Evolutionary conservation across 2,329 filamentous ascomycete species (phyloP), one percentile per base, ranked within the genome.

Genomic region (Immersiporthe knoxdaviesiana): DNA sequence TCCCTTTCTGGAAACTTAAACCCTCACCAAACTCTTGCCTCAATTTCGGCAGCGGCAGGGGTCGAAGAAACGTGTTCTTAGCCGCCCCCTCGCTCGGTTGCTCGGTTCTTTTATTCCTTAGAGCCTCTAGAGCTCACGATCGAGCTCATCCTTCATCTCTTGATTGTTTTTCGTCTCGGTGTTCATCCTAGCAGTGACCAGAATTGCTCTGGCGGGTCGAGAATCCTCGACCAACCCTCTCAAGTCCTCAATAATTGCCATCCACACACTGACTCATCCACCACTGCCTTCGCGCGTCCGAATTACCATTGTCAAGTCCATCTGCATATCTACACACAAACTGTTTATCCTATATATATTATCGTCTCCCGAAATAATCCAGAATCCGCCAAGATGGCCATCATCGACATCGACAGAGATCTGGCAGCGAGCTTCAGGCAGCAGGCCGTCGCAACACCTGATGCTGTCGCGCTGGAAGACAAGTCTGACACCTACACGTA

Each of bases 381-480:
- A 37, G 18, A 6, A 30, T 14, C 35, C 24, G 3, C 1, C 67
- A 68, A 58, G 21, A 92, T 91, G 89, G 77, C 89, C 58, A 78
- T 91, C 75, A 86, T 95, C 75, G 91, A 94, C 79, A 89, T 83
- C 71, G 86, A 81, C 72, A 92, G 91, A 79, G 91, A 94, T 79
- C 82, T 94, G 70, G 88, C 90, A 63, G 88, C 90, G 39, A 87
- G 94, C 72, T 93, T 94, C 77, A 81, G 82, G 72, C 80, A 87
- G 73, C 92, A 95, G 82, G 92, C 88, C 66, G 82, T 85, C 72
- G 84, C 84, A 35, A 92, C 91, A 0, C 92, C 92, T 6, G 82
- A 92, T 79, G 87, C 88, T 44, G 77, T 91, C 75, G 92, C 92
- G 27, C 80, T 94, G 67, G 91, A 94, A 77, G 92, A 94, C 79